Conservation (phyloP, 1,139 yeast species). For the Torulaspora pretoriensis region DNA sequence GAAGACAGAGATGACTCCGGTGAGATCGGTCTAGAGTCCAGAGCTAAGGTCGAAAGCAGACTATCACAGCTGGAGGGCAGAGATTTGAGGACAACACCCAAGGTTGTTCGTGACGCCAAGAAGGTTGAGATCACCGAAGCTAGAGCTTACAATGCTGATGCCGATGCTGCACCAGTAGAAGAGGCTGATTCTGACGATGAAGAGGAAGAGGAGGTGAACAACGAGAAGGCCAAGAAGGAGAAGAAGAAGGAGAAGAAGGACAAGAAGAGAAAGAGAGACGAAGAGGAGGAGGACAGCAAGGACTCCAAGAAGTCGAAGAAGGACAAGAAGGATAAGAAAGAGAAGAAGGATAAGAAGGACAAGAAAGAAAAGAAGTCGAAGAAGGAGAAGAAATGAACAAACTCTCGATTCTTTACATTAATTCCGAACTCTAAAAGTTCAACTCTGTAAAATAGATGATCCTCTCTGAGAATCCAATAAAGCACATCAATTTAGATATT, state of each 20-base stretch:
- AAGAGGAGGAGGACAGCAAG: slow-evolving; percentile 42
- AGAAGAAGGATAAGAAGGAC: slow-evolving; percentile 46
- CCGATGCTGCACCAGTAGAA: slow-evolving; percentile 59
- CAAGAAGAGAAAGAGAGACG: slow-evolving; percentile 38
- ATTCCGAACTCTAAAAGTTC: slow-evolving; percentile 7
- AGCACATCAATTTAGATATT: slow-evolving; percentile 3
- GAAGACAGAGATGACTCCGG: slow-evolving; percentile 97
- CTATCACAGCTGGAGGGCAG: slow-evolving; percentile 95
- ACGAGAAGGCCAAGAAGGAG: slow-evolving; percentile 35
- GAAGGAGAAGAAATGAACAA: slow-evolving; percentile 42
- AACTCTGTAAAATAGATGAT: slow-evolving; percentile 21
- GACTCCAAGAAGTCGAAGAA: slow-evolving; percentile 40
- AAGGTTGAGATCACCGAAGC: slow-evolving; percentile 82
- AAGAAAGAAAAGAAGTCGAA: slow-evolving; percentile 48
- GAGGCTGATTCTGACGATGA: slow-evolving; percentile 49
- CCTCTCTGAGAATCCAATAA: slow-evolving; percentile 9
- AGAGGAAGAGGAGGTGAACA: slow-evolving; percentile 43
- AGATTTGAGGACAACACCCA: slow-evolving; percentile 77
- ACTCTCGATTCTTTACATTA: slow-evolving; percentile 17
- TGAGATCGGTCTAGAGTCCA: slow-evolving; percentile 84
- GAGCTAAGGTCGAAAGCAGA: slow-evolving; percentile 92
- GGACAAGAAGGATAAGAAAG: slow-evolving; percentile 43
- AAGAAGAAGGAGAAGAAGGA: slow-evolving; percentile 41
- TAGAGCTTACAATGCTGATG: slow-evolving; percentile 89
- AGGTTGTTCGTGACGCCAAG: slow-evolving; percentile 68